Evolutionary conservation across 2,329 filamentous ascomycete genomes (phyloP).

Genomic region (Celoporthe dispersa): DNA sequence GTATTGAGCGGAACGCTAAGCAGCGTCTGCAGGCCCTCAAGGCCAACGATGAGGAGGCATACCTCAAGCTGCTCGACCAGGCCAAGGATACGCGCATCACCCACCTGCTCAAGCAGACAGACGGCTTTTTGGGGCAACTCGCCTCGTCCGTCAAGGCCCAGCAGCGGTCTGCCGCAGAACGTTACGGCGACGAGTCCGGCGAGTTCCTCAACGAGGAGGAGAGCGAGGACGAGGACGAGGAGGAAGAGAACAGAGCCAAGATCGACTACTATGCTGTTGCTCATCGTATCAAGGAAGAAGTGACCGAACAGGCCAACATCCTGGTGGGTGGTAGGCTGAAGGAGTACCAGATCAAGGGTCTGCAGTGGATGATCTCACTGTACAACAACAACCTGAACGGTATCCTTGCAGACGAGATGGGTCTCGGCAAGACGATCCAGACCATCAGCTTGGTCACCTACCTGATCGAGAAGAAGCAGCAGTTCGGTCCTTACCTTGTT

Average conservation of each 20-base stretch:
- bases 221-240: conserved; percentile 62
- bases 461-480: conserved; percentile 92
- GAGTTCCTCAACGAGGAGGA: conserved; percentile 50
- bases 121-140: conserved; percentile 95
- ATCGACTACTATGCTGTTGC: conserved; percentile 99
- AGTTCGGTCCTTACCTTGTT: conserved; percentile 90
- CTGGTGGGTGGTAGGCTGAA: conserved; percentile 92
- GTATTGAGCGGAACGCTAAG: conserved; percentile 95
- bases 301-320: conserved; percentile 80
- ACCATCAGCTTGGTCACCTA: conserved; percentile 98
- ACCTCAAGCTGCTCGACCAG: conserved; percentile 95
- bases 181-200: conserved; percentile 69
- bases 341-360: conserved; percentile 97
- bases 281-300: conserved; percentile 92
- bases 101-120: conserved; percentile 93
- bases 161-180: conserved; percentile 80
- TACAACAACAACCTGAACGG: conserved; percentile 99
- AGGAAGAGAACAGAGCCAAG: conserved; percentile 75
- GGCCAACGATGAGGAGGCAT: conserved; percentile 98
- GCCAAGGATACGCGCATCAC: conserved; percentile 99
- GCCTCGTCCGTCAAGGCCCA: conserved; percentile 93
- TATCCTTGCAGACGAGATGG: conserved; percentile 98
- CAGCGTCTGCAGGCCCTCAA: conserved; percentile 99
- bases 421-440: conserved; percentile 98
- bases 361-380: conserved; percentile 99